Evolutionary conservation across 495 filamentous ascomycete species (phyloP).

Genomic region (Podospora sp.): DNA sequence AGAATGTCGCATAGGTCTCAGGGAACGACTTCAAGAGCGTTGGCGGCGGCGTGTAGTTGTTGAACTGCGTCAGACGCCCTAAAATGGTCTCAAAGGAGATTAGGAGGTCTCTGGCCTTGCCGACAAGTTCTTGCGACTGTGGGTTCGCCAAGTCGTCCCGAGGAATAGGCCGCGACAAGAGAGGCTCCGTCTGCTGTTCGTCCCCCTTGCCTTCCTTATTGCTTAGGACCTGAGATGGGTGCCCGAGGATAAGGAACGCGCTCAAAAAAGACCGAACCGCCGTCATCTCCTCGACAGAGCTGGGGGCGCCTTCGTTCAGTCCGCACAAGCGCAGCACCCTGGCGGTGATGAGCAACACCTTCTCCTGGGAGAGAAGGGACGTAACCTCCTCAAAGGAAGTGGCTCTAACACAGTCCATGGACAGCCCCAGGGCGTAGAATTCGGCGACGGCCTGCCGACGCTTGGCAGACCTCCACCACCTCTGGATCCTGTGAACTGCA

Average conservation of each 20-base stretch:
- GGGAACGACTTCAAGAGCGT: conserved; percentile 63
- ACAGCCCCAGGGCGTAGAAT: conserved; percentile 71
- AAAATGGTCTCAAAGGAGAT: conserved; percentile 79
- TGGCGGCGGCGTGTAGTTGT: conserved; percentile 60
- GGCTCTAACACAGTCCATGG: conserved; percentile 70
- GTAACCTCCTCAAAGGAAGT: conserved; percentile 84
- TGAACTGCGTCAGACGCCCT: conserved; percentile 53
- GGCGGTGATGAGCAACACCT: conserved; percentile 68
- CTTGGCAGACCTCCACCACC: conserved; percentile 68
- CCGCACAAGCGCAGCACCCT: conserved; percentile 76
- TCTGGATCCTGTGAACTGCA: conserved; percentile 75
- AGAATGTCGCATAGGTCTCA: conserved; percentile 77
- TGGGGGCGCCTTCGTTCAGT: conserved; percentile 69
- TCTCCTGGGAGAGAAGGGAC: conserved; percentile 72
- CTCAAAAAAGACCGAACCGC: conserved; percentile 88
- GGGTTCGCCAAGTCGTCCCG: conserved; percentile 59
- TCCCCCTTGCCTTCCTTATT: conserved; percentile 70
- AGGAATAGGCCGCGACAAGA: conserved; percentile 48
- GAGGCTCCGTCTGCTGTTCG: conserved; percentile 69
- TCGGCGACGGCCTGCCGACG: conserved; percentile 63
- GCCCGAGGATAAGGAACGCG: conserved; percentile 88
- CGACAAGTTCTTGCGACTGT: conserved; percentile 73
- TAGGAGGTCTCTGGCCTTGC: conserved; percentile 83
- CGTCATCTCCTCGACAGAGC: conserved; percentile 71
- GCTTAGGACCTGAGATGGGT: conserved; percentile 87